Base-by-base conservation (phyloP, 768 basidiomycete species). In the Russula ochroleuca region DNA sequence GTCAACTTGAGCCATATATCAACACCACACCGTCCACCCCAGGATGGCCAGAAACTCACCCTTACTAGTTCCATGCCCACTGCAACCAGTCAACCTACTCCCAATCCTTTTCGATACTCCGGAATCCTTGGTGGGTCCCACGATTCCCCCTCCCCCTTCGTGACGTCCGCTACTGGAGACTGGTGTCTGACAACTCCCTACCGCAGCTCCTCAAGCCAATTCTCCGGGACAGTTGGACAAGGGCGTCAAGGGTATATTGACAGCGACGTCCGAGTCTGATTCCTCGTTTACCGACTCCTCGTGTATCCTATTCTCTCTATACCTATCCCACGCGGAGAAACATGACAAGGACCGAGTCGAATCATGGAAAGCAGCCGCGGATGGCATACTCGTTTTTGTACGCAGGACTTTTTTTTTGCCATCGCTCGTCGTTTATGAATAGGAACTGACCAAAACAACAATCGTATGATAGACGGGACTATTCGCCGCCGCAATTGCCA, bases 381-480 rank as follows among this genome's bases (percentile, higher is more conserved):
- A 65, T 19, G 54, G 64, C 2, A 56, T 56, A 31, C 64, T 65
- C 49, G 60, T 62, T 21, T 65, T 65, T 28, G 64, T 65, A 28
- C 15, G 64, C 40, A 35, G n/a, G n/a, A 38, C n/a, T n/a, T n/a
- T n/a, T 40, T 40, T 14, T 10, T 40, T 40, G 5, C 38, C 9
- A 40, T 40, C 13, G 3, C 43, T 45, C 43, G 3, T 45, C n/a
- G 41, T 19, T n/a, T 43, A 8, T 43, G 1, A 43, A 19, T 17
- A 17, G 41, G 41, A 43, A 43, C 41, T 43, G 19, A 43, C 19
- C 41, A n/a, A 10, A 19, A n/a, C n/a, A n/a, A 37, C n/a, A 33
- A 11, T 11, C 13, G 13, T n/a, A 21, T 14, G 19, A 33, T 58
- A 67, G 67, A 60, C 67, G 1, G 67, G 65, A 10, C 45, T 67